Evolutionary conservation across 805 yeast species (phyloP), one percentile per base, ranked within the genome.

Genomic region (Lachancea mirantina): DNA sequence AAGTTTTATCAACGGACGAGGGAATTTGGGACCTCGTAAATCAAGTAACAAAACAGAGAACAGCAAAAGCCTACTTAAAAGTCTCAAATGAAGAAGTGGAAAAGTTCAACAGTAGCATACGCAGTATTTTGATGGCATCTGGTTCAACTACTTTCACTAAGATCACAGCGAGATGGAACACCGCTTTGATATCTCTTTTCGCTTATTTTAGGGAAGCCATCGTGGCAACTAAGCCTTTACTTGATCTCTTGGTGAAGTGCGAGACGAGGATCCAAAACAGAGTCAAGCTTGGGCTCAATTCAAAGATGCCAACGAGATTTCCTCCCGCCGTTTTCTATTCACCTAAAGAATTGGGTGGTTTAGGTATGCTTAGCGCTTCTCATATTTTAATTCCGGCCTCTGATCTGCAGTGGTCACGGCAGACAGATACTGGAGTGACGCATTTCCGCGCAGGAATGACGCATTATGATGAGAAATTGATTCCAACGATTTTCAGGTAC

Each of bases 291-390:
- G 98, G 98, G 0, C 67, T 92, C 40, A 92, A 92, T 49, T 89
- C 97, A 9, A 92, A 92, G 59, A 92, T 92, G 99, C 99, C 99
- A 1, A 78, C 96, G 0, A 68, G 99, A 35, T 92, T 92, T 61
- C 99, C 99, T 3, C 99, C 98, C 0, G 96, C 96, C 3, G 98
- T 92, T 0, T 92, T 92, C 50, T 92, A 92, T 54, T 87, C 98
- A 0, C 98, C 98, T 0, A 89, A 88, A 46, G 99, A 92, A 55
- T 62, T 92, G 3, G 98, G 99, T 31, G 99, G 99, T 26, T 63
- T 92, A 26, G 99, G 98, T 16, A 92, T 92, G 98, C 64, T 92
- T 16, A 84, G 95, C 66, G 97, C 97, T 0, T 84, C 96, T 9
- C 98, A 92, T 55, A 84, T 92, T 30, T 65, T 92, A 41, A 92